Percentiles rank a stretch among this genome's conserved stretches.
Evolutionary conservation across 345 rosid species (phyloP).

Genomic region (Populus euphratica): DNA sequence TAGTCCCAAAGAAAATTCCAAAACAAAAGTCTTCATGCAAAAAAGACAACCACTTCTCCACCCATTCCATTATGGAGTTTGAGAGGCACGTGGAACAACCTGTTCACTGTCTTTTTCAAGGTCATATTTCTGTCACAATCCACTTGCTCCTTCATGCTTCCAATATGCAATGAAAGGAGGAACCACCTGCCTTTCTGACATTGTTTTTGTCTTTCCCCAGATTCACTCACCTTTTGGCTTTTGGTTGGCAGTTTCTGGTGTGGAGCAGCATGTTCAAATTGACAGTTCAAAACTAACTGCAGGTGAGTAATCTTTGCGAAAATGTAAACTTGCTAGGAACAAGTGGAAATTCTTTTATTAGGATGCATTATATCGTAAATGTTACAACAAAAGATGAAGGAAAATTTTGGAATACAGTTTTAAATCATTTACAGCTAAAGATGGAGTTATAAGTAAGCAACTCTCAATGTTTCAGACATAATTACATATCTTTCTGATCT

Average conservation of each 20-base stretch:
- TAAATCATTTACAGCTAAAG: slow-evolving; percentile 14
- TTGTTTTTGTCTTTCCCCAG: not conserved
- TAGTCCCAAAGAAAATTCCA: not conserved
- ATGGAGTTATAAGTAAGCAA: not conserved
- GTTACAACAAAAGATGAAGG: not conserved
- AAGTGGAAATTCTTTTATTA: slow-evolving; percentile 2
- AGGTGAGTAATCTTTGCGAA: not conserved
- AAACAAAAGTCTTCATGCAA: no score
- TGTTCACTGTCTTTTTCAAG: not conserved
- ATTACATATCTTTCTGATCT: slow-evolving; percentile 23
- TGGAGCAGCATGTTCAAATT: not conserved
- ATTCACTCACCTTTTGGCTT: not conserved
- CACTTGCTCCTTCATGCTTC: not conserved
- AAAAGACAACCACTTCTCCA: not conserved
- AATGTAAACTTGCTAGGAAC: not conserved
- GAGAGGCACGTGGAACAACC: slow-evolving; percentile 3
- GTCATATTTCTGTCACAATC: not conserved
- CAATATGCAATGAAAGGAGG: not conserved
- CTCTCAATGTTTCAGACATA: slow-evolving; percentile 12
- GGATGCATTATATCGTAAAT: not conserved
- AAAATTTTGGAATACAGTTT: slow-evolving; percentile 7
- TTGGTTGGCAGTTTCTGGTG: slow-evolving; percentile 9
- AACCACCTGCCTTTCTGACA: not conserved
- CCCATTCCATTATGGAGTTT: no score
- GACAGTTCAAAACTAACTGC: not conserved